A percentile compares a stretch with the other conserved stretches of the same genome.
These are phyloP conservation scores for Arabis alpina DNA, from an alignment of 345 rosid genomes.

Conservation along the genomic window DNA sequence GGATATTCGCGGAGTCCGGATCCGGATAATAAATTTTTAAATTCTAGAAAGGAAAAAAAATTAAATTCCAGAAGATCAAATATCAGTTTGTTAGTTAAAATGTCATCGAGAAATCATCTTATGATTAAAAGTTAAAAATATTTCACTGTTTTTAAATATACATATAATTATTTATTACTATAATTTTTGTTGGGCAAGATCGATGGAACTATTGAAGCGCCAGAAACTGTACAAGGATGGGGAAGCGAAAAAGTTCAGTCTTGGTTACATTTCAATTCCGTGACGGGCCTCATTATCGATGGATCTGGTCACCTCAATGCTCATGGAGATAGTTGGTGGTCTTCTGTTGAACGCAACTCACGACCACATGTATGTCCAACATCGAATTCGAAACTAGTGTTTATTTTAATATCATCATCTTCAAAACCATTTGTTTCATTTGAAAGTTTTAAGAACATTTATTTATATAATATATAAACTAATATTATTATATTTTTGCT, in stretches of 20 bases:
- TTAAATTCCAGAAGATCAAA: too few species aligned
- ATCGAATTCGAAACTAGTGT: background rate
- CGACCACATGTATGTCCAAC: conserved; percentile 9
- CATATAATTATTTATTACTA: background rate
- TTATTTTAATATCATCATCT: background rate
- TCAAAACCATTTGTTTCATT: background rate
- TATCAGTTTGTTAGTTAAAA: too few species aligned
- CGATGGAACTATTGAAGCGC: conserved; percentile 27
- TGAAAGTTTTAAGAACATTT: background rate
- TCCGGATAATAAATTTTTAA: too few species aligned
- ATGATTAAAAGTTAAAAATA: too few species aligned
- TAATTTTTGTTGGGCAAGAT: background rate
- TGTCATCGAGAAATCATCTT: too few species aligned
- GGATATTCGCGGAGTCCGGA: too few species aligned
- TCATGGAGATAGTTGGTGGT: conserved; percentile 27
- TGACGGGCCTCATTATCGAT: conserved; percentile 14
- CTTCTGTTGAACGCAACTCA: background rate
- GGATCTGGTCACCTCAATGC: conserved; percentile 27
- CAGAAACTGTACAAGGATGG: background rate
- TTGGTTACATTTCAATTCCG: conserved; percentile 9
- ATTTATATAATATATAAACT: background rate
- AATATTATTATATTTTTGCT: too few species aligned
- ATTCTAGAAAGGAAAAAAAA: too few species aligned
- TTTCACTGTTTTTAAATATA: background rate
- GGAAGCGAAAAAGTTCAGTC: background rate